Percentiles rank a stretch among this genome's conserved stretches.
Evolutionary conservation across 2,329 filamentous ascomycete genomes (phyloP).

Genomic region (Aspergillus pseudonomiae): DNA sequence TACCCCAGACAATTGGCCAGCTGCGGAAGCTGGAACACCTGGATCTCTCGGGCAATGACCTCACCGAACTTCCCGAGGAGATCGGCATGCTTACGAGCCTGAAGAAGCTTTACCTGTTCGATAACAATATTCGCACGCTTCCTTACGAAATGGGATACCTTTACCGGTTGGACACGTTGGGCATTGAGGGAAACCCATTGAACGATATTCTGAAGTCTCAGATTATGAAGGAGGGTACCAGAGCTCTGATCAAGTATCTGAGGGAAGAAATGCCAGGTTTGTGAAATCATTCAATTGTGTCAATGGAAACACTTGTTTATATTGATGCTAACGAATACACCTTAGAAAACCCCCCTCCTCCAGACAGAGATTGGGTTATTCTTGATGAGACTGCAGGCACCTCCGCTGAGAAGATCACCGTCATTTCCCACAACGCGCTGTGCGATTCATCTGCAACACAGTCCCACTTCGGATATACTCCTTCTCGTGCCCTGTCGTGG

Average conservation of each 20-base stretch:
- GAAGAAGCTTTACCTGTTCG: slow-evolving; percentile 81
- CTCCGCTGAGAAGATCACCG: slow-evolving; percentile 69
- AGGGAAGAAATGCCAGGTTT: slow-evolving; percentile 83
- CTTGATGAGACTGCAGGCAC: slow-evolving; percentile 59
- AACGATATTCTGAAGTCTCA: slow-evolving; percentile 75
- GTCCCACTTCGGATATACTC: slow-evolving; percentile 86
- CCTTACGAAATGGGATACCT: slow-evolving; percentile 87
- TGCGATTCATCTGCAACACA: slow-evolving; percentile 91
- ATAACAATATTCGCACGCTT: slow-evolving; percentile 81
- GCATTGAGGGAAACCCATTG: slow-evolving; percentile 88
- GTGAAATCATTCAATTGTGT: slow-evolving; percentile 35
- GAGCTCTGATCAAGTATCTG: slow-evolving; percentile 78
- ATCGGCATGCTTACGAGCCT: slow-evolving; percentile 96
- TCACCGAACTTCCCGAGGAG: slow-evolving; percentile 80
- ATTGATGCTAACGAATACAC: not conserved
- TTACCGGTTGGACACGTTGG: slow-evolving; percentile 83
- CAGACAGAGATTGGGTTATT: slow-evolving; percentile 75
- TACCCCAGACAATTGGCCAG: slow-evolving; percentile 81
- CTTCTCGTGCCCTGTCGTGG: slow-evolving; percentile 80
- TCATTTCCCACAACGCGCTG: slow-evolving; percentile 93
- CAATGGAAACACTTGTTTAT: not conserved
- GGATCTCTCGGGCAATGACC: slow-evolving; percentile 85
- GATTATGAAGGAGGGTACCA: slow-evolving; percentile 85
- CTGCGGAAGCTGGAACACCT: slow-evolving; percentile 80
- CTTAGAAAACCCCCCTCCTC: slow-evolving; percentile 75